A percentile compares a stretch with the other conserved stretches of the same genome.
phyloP scores from a whole-genome alignment of 352 stramenopile species.

The Pythium phragmiticola region DNA sequence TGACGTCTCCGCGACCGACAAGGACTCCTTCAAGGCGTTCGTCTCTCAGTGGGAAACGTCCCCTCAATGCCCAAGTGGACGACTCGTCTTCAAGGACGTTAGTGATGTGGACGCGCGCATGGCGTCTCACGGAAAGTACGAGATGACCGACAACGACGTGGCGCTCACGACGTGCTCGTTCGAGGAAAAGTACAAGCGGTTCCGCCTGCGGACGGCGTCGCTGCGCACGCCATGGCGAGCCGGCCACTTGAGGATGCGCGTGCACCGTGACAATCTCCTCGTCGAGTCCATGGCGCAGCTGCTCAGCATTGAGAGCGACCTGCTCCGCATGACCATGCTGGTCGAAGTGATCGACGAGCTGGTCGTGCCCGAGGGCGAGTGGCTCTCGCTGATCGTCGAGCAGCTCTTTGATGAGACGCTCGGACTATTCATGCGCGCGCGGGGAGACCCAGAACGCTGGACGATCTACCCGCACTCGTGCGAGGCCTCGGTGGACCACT shows the following conservation, averaged over 20 bases:
- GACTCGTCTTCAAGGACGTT: constrained; percentile 90
- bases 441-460: constrained; percentile 78
- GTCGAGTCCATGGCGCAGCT: constrained; percentile 87
- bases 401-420: constrained; percentile 87
- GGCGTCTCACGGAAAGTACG: constrained; percentile 72
- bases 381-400: constrained; percentile 84
- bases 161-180: constrained; percentile 84
- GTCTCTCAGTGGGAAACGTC: constrained; percentile 85
- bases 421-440: constrained; percentile 84
- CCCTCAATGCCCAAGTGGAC: constrained; percentile 72
- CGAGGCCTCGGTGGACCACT: constrained; percentile 90
- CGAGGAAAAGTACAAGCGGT: constrained; percentile 89
- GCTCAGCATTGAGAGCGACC: constrained; percentile 80
- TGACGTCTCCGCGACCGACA: too few species aligned
- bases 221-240: constrained; percentile 86
- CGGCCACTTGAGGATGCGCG: constrained; percentile 83
- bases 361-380: constrained; percentile 87
- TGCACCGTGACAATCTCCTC: constrained; percentile 82
- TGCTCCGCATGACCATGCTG: constrained; percentile 84
- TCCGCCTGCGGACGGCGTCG: constrained; percentile 79
- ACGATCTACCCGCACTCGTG: constrained; percentile 84
- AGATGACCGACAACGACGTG: constrained; percentile 86
- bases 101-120: constrained; percentile 79
- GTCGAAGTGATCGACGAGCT: constrained; percentile 90
- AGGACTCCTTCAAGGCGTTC: constrained; percentile 37